Evolutionary conservation across 2,329 filamentous ascomycete genomes (phyloP).

Genomic region (Rutstroemia sp.): DNA sequence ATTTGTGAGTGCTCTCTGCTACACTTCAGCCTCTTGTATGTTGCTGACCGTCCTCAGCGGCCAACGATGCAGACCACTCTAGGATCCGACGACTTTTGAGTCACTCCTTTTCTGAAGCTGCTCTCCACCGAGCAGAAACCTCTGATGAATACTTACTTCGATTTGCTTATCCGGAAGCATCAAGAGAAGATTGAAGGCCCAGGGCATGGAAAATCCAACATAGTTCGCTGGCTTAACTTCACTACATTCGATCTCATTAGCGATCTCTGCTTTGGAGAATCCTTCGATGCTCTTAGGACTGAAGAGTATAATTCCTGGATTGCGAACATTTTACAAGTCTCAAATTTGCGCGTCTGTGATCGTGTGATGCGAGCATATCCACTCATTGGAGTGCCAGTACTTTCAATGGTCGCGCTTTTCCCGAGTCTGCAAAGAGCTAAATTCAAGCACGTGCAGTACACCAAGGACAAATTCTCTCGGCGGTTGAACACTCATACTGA

Average conservation of each 20-base stretch:
- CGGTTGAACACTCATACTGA: background rate
- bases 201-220: background rate
- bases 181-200: background rate
- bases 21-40: background rate
- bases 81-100: background rate
- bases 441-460: conserved; percentile 18
- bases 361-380: too few relatives aligned
- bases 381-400: too few relatives aligned
- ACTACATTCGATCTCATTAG: conserved; percentile 32
- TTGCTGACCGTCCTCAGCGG: background rate
- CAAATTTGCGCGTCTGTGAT: too few relatives aligned
- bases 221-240: background rate
- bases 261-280: conserved; percentile 28
- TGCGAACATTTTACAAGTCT: too few relatives aligned
- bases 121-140: background rate
- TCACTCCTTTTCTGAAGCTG: background rate
- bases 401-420: conserved; percentile 20
- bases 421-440: conserved; percentile 22
- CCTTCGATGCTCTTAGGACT: too few relatives aligned
- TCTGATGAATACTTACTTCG: background rate
- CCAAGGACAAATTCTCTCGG: background rate
- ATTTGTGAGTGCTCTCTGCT: too few relatives aligned
- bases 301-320: too few relatives aligned
- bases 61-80: background rate
- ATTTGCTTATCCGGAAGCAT: background rate